Percentiles rank a stretch among this genome's conserved stretches.
Evolutionary conservation across 768 basidiomycete species (phyloP).

Genomic region (Zangia roseola): DNA sequence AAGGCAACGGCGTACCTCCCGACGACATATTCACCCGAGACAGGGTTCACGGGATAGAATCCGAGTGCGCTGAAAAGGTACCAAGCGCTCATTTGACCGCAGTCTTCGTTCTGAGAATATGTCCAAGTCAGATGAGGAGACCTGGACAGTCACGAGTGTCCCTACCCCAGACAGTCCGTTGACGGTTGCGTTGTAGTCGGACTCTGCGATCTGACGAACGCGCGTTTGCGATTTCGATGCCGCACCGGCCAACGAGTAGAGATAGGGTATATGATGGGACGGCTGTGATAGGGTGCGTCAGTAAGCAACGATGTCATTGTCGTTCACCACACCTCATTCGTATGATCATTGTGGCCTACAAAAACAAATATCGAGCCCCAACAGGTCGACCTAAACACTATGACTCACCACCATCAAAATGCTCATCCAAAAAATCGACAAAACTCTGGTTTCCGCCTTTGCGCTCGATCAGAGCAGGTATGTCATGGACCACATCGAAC

Average conservation of each 20-base stretch:
- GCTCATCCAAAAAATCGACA: conserved; percentile 62
- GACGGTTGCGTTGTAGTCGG: conserved; percentile 65
- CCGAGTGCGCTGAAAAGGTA: conserved; percentile 81
- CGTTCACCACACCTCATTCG: conserved; percentile 55
- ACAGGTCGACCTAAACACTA: not conserved
- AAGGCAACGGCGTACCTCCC: conserved; percentile 53
- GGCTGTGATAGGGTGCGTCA: conserved; percentile 45
- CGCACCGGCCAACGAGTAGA: conserved; percentile 71
- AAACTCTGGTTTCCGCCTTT: conserved; percentile 68
- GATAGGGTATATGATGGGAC: conserved; percentile 83
- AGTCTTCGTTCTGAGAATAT: conserved; percentile 81
- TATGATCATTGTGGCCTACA: conserved; percentile 76
- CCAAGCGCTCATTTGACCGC: conserved; percentile 91
- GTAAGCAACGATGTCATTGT: not conserved
- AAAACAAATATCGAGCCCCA: conserved; percentile 4
- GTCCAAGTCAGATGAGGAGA: not conserved
- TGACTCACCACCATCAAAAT: conserved; percentile 45
- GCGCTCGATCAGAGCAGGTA: conserved; percentile 56
- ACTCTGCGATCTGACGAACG: conserved; percentile 62
- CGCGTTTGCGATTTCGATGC: conserved; percentile 69
- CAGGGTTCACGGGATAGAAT: conserved; percentile 84
- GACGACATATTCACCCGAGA: conserved; percentile 70
- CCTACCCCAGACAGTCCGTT: conserved; percentile 71
- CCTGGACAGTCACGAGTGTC: not conserved
- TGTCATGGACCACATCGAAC: conserved; percentile 73